phyloP scores from a whole-genome alignment of 495 filamentous ascomycete genomes.

The Tuber aestivum region DNA sequence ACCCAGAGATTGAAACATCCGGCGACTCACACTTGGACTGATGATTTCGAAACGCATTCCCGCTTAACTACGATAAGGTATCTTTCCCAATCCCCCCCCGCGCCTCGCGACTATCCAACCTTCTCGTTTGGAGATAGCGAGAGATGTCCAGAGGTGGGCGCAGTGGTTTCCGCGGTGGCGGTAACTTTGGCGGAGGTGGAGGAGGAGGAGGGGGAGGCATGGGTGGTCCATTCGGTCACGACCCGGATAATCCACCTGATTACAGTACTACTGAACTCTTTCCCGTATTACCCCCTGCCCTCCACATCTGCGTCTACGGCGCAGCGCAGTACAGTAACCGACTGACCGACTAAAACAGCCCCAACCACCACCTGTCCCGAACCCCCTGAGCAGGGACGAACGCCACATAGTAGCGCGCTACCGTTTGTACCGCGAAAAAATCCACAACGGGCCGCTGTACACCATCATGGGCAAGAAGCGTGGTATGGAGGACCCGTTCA shows the following conservation, averaged over 20 bases:
- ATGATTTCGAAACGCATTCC: neutral
- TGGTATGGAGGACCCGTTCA: conserved; percentile 41
- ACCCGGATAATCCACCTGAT: conserved; percentile 39
- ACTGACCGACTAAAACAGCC: conserved; percentile 29
- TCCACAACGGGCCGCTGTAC: conserved; percentile 40
- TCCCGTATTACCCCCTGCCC: conserved; percentile 23
- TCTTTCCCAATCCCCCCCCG: neutral
- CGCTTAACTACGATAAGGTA: neutral
- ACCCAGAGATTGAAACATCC: neutral
- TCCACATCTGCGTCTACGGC: neutral
- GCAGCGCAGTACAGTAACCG: neutral
- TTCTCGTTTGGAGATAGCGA: neutral
- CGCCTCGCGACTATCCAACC: neutral
- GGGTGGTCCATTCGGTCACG: conserved; percentile 26
- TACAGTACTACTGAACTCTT: conserved; percentile 41
- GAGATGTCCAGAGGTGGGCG: conserved; percentile 40
- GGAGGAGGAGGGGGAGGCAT: conserved; percentile 30
- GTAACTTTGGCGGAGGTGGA: conserved; percentile 33
- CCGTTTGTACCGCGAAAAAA: conserved; percentile 40
- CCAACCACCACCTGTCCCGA: conserved; percentile 38
- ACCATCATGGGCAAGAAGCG: conserved; percentile 38
- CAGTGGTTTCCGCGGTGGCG: conserved; percentile 32
- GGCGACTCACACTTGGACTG: neutral
- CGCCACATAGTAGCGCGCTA: conserved; percentile 35
- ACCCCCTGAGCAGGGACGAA: conserved; percentile 37